Percentiles rank a stretch among this genome's conserved stretches.
These are phyloP conservation scores for Pythium myriotylum DNA, from an alignment of 352 stramenopile genomes.

Conservation along the genomic window DNA sequence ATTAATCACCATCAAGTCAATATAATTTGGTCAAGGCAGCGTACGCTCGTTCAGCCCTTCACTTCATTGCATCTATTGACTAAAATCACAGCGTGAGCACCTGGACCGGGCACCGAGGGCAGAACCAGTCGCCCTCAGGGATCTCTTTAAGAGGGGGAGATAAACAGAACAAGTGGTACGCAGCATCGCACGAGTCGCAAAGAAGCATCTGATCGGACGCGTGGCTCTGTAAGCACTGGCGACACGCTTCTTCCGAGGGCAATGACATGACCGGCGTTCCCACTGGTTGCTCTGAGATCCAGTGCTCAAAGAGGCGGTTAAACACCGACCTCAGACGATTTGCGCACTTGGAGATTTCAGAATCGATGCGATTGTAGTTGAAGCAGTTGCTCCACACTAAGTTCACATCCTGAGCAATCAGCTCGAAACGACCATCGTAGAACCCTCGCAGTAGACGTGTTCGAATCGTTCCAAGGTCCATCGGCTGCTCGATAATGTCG, in stretches of 20 bases:
- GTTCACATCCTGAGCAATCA: conserved; percentile 65
- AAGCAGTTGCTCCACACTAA: conserved; percentile 89
- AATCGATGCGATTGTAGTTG: conserved; percentile 76
- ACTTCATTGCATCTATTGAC: not conserved
- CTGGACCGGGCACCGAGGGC: conserved; percentile 54
- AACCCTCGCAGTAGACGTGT: conserved; percentile 65
- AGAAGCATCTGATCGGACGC: conserved; percentile 77
- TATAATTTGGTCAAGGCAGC: not conserved
- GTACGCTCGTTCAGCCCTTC: not conserved
- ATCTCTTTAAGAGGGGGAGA: conserved; percentile 61
- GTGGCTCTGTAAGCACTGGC: conserved; percentile 63
- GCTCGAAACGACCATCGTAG: conserved; percentile 62
- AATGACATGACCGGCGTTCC: conserved; percentile 57
- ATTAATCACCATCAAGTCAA: not conserved
- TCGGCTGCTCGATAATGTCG: conserved; percentile 76
- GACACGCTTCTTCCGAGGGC: conserved; percentile 72
- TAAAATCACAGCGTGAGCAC: conserved; percentile 14
- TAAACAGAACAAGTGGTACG: conserved; percentile 85
- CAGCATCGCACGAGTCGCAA: conserved; percentile 84
- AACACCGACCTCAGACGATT: conserved; percentile 83
- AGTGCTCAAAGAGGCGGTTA: conserved; percentile 77
- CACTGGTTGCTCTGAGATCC: conserved; percentile 54
- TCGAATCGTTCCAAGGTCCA: conserved; percentile 92
- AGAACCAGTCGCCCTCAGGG: conserved; percentile 82
- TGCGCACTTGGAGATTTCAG: conserved; percentile 80